Base-by-base conservation (phyloP, 352 stramenopile genomes). In the Globisporangium parvum region DNA sequence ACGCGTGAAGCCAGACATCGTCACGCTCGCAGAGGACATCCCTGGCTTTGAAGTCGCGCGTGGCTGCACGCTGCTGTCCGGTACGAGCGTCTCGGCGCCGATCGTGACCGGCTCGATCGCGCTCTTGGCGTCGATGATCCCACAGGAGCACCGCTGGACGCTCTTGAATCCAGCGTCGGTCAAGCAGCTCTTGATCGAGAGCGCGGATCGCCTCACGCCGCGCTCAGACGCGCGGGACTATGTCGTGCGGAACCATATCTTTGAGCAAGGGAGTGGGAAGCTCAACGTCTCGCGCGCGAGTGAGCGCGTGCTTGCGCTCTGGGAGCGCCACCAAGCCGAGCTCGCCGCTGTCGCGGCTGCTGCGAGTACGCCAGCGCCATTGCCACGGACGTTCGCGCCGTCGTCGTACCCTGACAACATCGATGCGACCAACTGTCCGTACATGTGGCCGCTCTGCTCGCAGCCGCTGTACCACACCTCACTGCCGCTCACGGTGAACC, bases 381-480 rank as follows among this genome's bases (percentile, higher is more conserved):
- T 37, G 31, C 31, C 31, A 12, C 31, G 31, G 31, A 37, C 31
- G 31, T 46, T 59, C 46, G 51, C 45, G 20, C 70, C 71, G 39
- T 85, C 67, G 39, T 66, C 87, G 2, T 86, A 91, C 17, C 85
- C 87, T 2, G 66, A 83, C 11, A 60, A 55, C 15, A 72, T 96
- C 48, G 76, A 95, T 20, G 69, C 78, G 21, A 86, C 79, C 0
- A 69, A 94, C 48, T 95, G 85, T 31, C 85, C 85, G 55, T 91
- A 87, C 60, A 90, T 95, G 80, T 95, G 83, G 82, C 87, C 87
- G 23, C 69, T 88, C 35, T 94, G 87, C 50, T 83, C 70, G 2
- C 85, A 95, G 62, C 76, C 85, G 11, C 66, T 95, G 46, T 93
- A 85, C 53, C 68, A 87, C 53, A 79, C 65, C 15, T 84, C 78